A percentile compares a stretch with the other conserved stretches of the same genome.
Evolutionary conservation across 1,284 basidiomycete genomes (phyloP).

Genomic region (Moniliophthora roreri): DNA sequence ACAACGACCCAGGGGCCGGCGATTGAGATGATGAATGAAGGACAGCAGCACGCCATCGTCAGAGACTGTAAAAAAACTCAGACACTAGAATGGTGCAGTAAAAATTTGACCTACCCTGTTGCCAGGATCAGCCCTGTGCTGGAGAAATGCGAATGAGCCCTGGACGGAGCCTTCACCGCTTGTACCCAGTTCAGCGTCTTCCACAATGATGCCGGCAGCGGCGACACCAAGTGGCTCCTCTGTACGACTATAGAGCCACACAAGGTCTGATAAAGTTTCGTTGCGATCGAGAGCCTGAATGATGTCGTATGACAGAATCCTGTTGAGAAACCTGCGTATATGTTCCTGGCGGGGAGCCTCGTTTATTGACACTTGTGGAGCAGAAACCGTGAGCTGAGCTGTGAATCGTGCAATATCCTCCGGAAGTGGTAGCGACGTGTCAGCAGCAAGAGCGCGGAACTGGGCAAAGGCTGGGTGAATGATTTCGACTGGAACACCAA

Average conservation of each 20-base stretch:
- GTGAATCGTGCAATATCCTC: too few species aligned
- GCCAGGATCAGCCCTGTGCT: background rate
- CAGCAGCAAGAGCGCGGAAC: too few species aligned
- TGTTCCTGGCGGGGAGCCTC: too few species aligned
- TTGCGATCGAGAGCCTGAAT: too few species aligned
- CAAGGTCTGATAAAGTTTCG: background rate
- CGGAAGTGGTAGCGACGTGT: too few species aligned
- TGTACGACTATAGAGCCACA: background rate
- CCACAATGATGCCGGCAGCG: background rate
- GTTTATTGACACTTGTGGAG: too few species aligned
- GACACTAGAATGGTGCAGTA: background rate
- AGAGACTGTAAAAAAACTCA: background rate
- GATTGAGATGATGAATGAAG: slow-evolving; percentile 19
- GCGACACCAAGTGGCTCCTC: slow-evolving; percentile 6
- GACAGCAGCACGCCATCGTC: slow-evolving; percentile 19
- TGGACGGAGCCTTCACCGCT: background rate
- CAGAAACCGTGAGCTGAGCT: too few species aligned
- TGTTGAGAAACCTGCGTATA: too few species aligned
- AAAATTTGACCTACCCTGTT: background rate
- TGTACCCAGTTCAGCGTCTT: background rate
- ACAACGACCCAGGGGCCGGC: slow-evolving; percentile 21
- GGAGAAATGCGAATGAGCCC: background rate
- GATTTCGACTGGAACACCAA: too few species aligned
- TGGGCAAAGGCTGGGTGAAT: too few species aligned
- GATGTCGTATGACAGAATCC: too few species aligned